phyloP scores from a whole-genome alignment of 495 filamentous ascomycete species.

The Barbatosphaeria neglecta region DNA sequence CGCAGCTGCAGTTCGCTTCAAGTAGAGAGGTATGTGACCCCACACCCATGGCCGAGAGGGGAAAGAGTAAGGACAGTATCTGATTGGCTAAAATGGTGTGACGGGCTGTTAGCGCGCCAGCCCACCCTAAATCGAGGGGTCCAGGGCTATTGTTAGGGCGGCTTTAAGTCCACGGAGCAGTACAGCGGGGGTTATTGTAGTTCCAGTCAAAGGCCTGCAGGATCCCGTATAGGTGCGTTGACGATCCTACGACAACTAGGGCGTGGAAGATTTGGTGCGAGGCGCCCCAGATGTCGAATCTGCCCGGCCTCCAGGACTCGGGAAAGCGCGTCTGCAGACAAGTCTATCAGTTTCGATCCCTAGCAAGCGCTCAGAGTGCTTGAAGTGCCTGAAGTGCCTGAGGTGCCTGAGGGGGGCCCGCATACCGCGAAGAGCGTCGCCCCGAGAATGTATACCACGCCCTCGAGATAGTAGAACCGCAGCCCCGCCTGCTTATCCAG shows the following conservation, averaged over 20 bases:
- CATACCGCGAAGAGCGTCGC: slow-evolving; percentile 5
- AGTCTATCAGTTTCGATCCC: neutral
- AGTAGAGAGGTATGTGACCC: too few relatives aligned
- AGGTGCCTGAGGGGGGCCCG: neutral
- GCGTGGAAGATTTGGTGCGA: slow-evolving; percentile 61
- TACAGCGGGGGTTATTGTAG: slow-evolving; percentile 6
- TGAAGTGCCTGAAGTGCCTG: neutral
- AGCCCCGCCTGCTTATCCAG: slow-evolving; percentile 12
- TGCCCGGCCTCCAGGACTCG: slow-evolving; percentile 40
- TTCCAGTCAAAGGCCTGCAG: slow-evolving; percentile 8
- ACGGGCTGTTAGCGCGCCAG: too few relatives aligned
- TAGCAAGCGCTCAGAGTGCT: neutral
- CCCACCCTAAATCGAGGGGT: too few relatives aligned
- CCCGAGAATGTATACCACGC: slow-evolving; percentile 32
- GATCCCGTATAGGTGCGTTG: slow-evolving; percentile 8
- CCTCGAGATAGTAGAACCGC: slow-evolving; percentile 40
- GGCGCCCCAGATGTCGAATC: slow-evolving; percentile 51
- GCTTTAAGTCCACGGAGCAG: neutral
- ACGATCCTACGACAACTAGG: slow-evolving; percentile 5
- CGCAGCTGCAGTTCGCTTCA: too few relatives aligned
- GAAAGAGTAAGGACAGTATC: too few relatives aligned
- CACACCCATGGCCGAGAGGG: too few relatives aligned
- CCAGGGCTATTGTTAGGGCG: too few relatives aligned
- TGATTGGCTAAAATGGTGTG: too few relatives aligned
- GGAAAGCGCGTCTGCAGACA: slow-evolving; percentile 23